Base-by-base conservation (phyloP, 2,329 filamentous ascomycete genomes). In the Pleoardoris graminearum region DNA sequence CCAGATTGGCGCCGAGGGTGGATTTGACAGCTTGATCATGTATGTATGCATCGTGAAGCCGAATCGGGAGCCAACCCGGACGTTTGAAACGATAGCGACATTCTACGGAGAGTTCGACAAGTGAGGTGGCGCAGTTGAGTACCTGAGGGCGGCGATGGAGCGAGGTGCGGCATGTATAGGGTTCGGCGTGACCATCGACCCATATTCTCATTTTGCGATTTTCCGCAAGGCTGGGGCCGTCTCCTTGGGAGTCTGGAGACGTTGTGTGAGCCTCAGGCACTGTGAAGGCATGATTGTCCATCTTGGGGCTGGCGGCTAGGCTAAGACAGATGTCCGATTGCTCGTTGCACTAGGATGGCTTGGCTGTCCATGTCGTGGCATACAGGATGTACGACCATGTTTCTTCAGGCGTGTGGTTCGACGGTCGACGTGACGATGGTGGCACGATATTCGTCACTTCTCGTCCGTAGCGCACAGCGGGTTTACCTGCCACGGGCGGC, bases 51-150 rank as follows among this genome's bases (percentile, higher is more conserved):
- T 44, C 27, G 41, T 44, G 27, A 44, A 44, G 27, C 32, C 27
- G 14, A 22, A 21, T 10, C 22, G 27, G 29, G 17, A 23, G 12
- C 29, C 19, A 30, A 46, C 23, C 25, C 43, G 21, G 43, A 35
- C 17, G n/a, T 36, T 17, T 46, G 43, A 46, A 46, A 46, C 36
- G 22, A 47, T 36, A 19, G 30, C 17, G 16, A 44, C 41, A 7
- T 32, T 11, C 25, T 29, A 14, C 27, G 41, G 41, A 44, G 27
- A 17, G 17, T 43, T 43, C n/a, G 39, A 43, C 25, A 35, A 29
- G 29, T 35, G 27, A 38, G 33, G 44, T 29, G 35, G 32, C 23
- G 44, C 19, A 21, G 33, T 29, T 14, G 30, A 37, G 32, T 19
- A 32, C 43, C 30, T 46, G 30, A 47, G 8, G 23, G 32, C n/a